A percentile compares a stretch with the other conserved stretches of the same genome.
phyloP scores from a whole-genome alignment of 768 basidiomycete species.

The Collybia sordida region DNA sequence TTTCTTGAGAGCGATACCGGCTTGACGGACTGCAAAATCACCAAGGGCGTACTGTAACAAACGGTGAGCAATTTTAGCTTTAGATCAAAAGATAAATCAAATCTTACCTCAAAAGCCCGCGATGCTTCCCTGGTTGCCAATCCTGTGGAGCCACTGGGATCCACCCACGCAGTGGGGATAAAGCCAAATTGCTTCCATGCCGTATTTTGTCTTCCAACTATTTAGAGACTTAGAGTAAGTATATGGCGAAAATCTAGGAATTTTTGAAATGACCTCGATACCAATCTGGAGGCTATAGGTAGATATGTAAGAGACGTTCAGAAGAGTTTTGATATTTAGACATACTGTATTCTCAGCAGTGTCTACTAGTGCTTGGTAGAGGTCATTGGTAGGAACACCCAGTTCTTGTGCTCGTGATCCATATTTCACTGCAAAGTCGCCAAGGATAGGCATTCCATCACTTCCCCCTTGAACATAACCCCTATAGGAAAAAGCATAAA shows the following conservation, averaged over 20 bases:
- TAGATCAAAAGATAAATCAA: not conserved
- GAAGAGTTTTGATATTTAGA: not conserved
- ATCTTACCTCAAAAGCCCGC: conserved; percentile 40
- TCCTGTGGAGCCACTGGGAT: conserved; percentile 46
- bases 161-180: conserved; percentile 48
- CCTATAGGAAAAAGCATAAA: conserved; percentile 16
- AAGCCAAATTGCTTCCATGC: conserved; percentile 51
- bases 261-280: conserved; percentile 29
- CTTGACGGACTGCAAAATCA: conserved; percentile 54
- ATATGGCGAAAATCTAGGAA: not conserved
- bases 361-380: conserved; percentile 49
- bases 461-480: conserved; percentile 51
- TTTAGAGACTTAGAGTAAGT: not conserved
- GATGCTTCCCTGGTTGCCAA: conserved; percentile 51
- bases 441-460: conserved; percentile 52
- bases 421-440: conserved; percentile 52
- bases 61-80: not conserved
- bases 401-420: conserved; percentile 31
- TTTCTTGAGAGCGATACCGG: conserved; percentile 41
- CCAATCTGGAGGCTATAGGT: conserved; percentile 47
- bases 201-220: conserved; percentile 50
- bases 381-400: conserved; percentile 42
- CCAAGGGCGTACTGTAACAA: conserved; percentile 41
- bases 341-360: conserved; percentile 52
- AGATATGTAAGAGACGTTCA: not conserved